These are phyloP conservation scores for Tylopilus subfusipes DNA, from an alignment of 768 basidiomycete species.

Conservation along the genomic window DNA sequence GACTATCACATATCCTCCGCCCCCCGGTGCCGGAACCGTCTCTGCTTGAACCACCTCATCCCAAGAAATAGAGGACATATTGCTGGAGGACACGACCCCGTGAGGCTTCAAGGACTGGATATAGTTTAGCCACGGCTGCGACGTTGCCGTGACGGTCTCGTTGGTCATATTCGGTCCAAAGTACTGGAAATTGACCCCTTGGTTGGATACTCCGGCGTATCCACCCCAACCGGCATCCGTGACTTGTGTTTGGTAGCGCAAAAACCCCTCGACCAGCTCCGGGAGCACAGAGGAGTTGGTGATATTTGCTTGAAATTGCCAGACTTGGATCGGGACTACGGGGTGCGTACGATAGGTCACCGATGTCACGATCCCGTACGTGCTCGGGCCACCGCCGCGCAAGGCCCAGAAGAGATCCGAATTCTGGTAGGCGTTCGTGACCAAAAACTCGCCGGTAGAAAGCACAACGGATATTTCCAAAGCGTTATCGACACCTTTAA, in stretches of 20 bases:
- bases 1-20: conserved; percentile 14
- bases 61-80: conserved; percentile 11
- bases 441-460: conserved; percentile 38
- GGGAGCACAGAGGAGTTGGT: conserved; percentile 29
- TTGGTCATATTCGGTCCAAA: conserved; percentile 36
- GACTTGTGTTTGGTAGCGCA: conserved; percentile 25
- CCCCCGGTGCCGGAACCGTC: conserved; percentile 7
- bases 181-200: conserved; percentile 15
- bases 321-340: conserved; percentile 32
- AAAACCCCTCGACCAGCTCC: conserved; percentile 34
- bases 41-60: too few species aligned
- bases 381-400: conserved; percentile 47
- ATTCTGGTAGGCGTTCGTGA: conserved; percentile 39
- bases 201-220: conserved; percentile 21
- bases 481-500: conserved; percentile 45
- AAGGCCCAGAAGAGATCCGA: conserved; percentile 52
- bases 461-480: conserved; percentile 44
- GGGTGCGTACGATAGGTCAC: conserved; percentile 47
- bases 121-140: conserved; percentile 33
- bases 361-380: conserved; percentile 46
- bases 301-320: conserved; percentile 30
- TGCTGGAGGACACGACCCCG: conserved; percentile 3
- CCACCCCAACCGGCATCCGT: conserved; percentile 45
- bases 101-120: conserved; percentile 8
- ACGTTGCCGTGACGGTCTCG: conserved; percentile 34